These are phyloP conservation scores for Phytophthora capsici DNA, from an alignment of 352 stramenopile species.

Conservation along the genomic window DNA sequence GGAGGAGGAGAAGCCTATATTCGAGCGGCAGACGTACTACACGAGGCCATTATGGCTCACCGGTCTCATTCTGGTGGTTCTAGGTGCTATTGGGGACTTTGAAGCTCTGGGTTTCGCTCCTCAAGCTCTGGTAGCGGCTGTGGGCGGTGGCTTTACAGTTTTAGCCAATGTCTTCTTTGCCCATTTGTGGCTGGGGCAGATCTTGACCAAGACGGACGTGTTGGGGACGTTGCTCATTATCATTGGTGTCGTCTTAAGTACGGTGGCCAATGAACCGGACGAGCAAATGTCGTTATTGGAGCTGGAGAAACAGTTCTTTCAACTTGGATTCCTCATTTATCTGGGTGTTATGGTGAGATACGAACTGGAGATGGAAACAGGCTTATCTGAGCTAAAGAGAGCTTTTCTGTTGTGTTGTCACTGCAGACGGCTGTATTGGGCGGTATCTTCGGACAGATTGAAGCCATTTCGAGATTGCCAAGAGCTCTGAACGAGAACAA, in stretches of 20 bases:
- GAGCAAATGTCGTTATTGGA: constrained; percentile 80
- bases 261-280: constrained; percentile 81
- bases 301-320: constrained; percentile 83
- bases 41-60: constrained; percentile 86
- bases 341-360: constrained; percentile 70
- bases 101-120: constrained; percentile 87
- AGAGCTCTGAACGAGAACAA: constrained; percentile 61
- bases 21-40: constrained; percentile 79
- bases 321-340: constrained; percentile 81
- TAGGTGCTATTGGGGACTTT: constrained; percentile 89
- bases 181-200: constrained; percentile 85
- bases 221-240: constrained; percentile 82
- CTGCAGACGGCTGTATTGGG: constrained; percentile 63
- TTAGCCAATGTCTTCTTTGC: constrained; percentile 92
- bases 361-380: background rate
- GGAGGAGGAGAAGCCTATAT: constrained; percentile 74
- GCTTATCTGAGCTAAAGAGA: constrained; percentile 15
- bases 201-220: constrained; percentile 70
- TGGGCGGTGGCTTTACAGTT: constrained; percentile 87
- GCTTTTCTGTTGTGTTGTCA: background rate
- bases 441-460: constrained; percentile 78
- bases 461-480: constrained; percentile 62
- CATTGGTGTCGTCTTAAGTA: constrained; percentile 82
- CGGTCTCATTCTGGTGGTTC: constrained; percentile 78
- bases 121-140: constrained; percentile 85